Percentiles rank a stretch among this genome's conserved stretches.
Conservation (phyloP, 768 basidiomycete species). For the Amanita molliuscula region DNA sequence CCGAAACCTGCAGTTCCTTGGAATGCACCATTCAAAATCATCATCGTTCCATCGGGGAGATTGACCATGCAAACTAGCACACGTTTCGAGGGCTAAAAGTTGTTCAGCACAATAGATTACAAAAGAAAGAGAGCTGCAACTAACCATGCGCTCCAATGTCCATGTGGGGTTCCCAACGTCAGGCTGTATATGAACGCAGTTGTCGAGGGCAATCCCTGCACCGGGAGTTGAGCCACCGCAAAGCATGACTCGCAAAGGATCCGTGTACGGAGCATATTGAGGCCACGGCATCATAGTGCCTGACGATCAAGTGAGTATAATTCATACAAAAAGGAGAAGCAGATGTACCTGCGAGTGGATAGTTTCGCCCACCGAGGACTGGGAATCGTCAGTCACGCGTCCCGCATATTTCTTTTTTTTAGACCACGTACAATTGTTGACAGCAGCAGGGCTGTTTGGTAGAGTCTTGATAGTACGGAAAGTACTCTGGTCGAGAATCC, state of each 20-base stretch:
- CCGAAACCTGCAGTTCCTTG: slow-evolving; percentile 70
- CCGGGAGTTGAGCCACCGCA: slow-evolving; percentile 69
- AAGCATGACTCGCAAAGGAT: slow-evolving; percentile 55
- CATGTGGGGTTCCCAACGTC: slow-evolving; percentile 54
- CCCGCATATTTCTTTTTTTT: too few species aligned
- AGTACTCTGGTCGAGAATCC: slow-evolving; percentile 56
- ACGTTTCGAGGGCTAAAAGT: slow-evolving; percentile 50
- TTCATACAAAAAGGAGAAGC: neutral
- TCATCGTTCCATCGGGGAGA: slow-evolving; percentile 64
- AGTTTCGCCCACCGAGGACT: slow-evolving; percentile 66
- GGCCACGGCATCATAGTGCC: slow-evolving; percentile 59
- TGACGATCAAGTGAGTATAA: slow-evolving; percentile 6
- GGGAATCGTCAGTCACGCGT: slow-evolving; percentile 1
- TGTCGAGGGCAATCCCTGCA: slow-evolving; percentile 45
- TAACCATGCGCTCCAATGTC: slow-evolving; percentile 72
- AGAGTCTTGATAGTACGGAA: slow-evolving; percentile 50
- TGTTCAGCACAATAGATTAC: neutral
- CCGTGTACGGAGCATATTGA: slow-evolving; percentile 62
- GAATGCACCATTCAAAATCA: slow-evolving; percentile 68
- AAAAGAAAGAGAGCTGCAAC: slow-evolving; percentile 11
- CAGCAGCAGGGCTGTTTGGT: slow-evolving; percentile 69
- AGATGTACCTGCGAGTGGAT: slow-evolving; percentile 52
- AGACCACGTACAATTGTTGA: slow-evolving; percentile 42
- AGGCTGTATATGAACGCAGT: slow-evolving; percentile 61
- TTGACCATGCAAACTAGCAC: slow-evolving; percentile 71